These are phyloP conservation scores for Pythium myriotylum DNA, from an alignment of 352 stramenopile genomes.

Conservation along the genomic window DNA sequence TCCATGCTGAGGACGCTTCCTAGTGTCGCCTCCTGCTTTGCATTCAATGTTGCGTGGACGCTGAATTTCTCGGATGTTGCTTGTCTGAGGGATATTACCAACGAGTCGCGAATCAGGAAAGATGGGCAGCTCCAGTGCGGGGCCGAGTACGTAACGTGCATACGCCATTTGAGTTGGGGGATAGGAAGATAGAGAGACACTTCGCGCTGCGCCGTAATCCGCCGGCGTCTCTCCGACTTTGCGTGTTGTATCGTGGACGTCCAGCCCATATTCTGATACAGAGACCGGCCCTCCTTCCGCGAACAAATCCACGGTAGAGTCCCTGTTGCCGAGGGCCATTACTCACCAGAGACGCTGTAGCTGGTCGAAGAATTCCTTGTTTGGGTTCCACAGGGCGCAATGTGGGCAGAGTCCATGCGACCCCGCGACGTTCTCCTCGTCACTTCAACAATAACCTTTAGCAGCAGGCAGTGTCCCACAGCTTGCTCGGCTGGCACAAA, in stretches of 20 bases:
- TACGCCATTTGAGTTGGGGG: constrained; percentile 11
- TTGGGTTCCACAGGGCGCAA: too few species aligned
- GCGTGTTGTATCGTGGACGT: constrained; percentile 6
- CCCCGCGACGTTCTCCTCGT: not conserved
- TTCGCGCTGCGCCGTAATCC: not conserved
- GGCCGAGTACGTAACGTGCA: constrained; percentile 13
- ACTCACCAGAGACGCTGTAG: too few species aligned
- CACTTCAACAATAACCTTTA: not conserved
- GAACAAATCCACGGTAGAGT: too few species aligned
- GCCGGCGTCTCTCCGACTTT: not conserved
- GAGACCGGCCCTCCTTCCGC: not conserved
- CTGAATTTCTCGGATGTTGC: not conserved
- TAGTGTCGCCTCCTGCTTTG: constrained; percentile 12
- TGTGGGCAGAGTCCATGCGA: not conserved
- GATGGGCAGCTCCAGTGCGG: constrained; percentile 11
- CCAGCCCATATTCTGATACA: not conserved
- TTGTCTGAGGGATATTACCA: constrained; percentile 13
- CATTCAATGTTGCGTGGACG: constrained; percentile 25
- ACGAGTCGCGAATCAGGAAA: constrained; percentile 18
- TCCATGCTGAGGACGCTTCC: constrained; percentile 21
- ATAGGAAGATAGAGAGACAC: not conserved
- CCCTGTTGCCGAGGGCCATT: too few species aligned
- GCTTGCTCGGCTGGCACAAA: too few species aligned
- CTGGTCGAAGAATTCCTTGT: too few species aligned
- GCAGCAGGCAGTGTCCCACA: not conserved